These are phyloP conservation scores for Colletotrichum salicis DNA, from an alignment of 2,329 filamentous ascomycete species.

Conservation along the genomic window DNA sequence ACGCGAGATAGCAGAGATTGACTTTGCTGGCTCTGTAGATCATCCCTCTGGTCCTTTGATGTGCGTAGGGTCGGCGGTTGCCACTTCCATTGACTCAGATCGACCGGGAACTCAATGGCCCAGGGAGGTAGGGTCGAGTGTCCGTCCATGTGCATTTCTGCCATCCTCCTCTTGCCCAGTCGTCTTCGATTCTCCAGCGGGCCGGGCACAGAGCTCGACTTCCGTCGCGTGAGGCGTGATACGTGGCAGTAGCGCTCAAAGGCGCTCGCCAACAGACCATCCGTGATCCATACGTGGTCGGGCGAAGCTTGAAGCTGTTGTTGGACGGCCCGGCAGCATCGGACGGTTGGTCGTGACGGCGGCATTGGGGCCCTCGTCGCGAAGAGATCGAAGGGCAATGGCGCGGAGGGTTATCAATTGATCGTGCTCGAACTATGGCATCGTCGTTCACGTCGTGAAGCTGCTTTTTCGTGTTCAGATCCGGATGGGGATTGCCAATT, in stretches of 20 bases:
- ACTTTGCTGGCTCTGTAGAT: slow-evolving; percentile 2
- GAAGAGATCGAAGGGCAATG: not conserved
- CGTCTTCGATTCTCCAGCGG: slow-evolving; percentile 66
- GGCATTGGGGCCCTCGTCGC: slow-evolving; percentile 3
- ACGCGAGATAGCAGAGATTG: not conserved
- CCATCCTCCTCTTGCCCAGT: slow-evolving; percentile 64
- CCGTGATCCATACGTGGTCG: slow-evolving; percentile 68
- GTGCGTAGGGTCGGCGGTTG: slow-evolving; percentile 54
- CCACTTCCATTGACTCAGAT: slow-evolving; percentile 63
- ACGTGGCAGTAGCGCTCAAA: slow-evolving; percentile 57
- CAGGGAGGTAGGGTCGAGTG: slow-evolving; percentile 53
- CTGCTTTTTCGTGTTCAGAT: not conserved
- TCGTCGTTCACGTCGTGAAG: not conserved
- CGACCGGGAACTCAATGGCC: slow-evolving; percentile 57
- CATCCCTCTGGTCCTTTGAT: slow-evolving; percentile 40
- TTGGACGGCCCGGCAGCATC: slow-evolving; percentile 61
- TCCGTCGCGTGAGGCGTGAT: slow-evolving; percentile 42
- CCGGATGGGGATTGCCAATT: slow-evolving; percentile 5
- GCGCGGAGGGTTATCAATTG: not conserved
- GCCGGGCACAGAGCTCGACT: slow-evolving; percentile 57
- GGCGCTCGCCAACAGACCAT: slow-evolving; percentile 62
- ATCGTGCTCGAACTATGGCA: not conserved
- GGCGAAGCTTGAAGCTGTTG: slow-evolving; percentile 47
- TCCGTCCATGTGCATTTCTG: slow-evolving; percentile 57
- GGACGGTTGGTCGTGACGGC: slow-evolving; percentile 45